Conservation (phyloP, 2,329 filamentous ascomycete species). For the Epichloe amarillans region DNA sequence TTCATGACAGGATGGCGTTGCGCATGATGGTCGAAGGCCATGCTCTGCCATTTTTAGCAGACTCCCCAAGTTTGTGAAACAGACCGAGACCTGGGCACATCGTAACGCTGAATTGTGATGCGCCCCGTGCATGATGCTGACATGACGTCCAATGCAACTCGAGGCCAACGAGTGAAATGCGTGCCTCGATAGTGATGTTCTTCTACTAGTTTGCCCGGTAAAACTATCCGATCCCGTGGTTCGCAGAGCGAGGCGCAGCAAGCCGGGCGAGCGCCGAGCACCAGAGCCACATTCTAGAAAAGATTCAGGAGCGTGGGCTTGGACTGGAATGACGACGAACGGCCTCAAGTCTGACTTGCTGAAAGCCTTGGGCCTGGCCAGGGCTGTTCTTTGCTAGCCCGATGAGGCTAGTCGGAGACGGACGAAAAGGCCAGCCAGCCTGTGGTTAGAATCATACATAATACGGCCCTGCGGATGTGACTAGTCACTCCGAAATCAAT, state of each 20-base stretch:
- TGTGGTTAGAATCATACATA: no score
- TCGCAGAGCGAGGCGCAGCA: conserved; percentile 1
- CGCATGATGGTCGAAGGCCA: no score
- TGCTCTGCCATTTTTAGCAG: no score
- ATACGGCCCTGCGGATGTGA: background rate
- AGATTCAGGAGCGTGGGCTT: background rate
- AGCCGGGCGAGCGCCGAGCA: background rate
- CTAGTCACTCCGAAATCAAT: background rate
- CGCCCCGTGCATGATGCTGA: no score
- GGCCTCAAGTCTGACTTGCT: conserved; percentile 2
- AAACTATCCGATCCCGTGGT: background rate
- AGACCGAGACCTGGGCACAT: no score
- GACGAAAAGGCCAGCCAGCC: background rate
- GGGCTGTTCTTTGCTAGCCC: background rate
- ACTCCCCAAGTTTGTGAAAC: no score
- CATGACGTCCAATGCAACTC: background rate
- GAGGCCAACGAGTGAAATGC: background rate
- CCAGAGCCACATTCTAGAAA: background rate
- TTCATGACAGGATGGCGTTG: no score
- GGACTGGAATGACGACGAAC: background rate
- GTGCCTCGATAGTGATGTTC: background rate
- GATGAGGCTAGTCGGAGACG: background rate
- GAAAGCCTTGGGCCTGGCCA: background rate
- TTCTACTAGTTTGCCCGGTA: background rate
- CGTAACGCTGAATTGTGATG: no score